phyloP scores from a whole-genome alignment of 768 basidiomycete species.

The Lactifluus piperatus region DNA sequence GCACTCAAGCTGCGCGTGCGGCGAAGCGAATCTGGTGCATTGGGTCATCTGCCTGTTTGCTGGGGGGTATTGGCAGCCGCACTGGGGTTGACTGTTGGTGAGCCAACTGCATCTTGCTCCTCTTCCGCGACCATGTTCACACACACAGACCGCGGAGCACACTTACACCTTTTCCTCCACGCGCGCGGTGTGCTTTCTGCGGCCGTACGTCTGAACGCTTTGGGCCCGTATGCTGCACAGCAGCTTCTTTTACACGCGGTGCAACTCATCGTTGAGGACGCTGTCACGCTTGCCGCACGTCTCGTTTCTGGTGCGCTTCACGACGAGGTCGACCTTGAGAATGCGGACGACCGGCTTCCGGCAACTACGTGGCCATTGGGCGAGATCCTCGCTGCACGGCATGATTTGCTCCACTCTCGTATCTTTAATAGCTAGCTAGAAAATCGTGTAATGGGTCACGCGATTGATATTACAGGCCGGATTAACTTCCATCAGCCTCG shows the following conservation, averaged over 20 bases:
- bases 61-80: slow-evolving; percentile 83
- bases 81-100: slow-evolving; percentile 66
- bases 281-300: slow-evolving; percentile 27
- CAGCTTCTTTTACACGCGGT: slow-evolving; percentile 73
- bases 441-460: too few relatives aligned
- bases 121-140: too few relatives aligned
- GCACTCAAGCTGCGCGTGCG: slow-evolving; percentile 61
- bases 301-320: slow-evolving; percentile 16
- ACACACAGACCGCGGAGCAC: slow-evolving; percentile 63
- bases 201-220: slow-evolving; percentile 80
- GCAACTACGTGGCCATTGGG: slow-evolving; percentile 94
- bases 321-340: slow-evolving; percentile 29
- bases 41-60: slow-evolving; percentile 82
- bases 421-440: slow-evolving; percentile 90
- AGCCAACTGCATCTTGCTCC: slow-evolving; percentile 1
- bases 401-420: slow-evolving; percentile 91
- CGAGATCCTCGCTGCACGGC: slow-evolving; percentile 82
- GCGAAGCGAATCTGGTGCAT: slow-evolving; percentile 41
- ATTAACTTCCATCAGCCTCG: too few relatives aligned
- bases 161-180: slow-evolving; percentile 89
- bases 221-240: slow-evolving; percentile 91
- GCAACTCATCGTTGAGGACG: slow-evolving; percentile 53
- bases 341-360: slow-evolving; percentile 31
- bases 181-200: slow-evolving; percentile 86
- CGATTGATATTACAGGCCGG: too few relatives aligned